Evolutionary conservation across 768 basidiomycete species (phyloP).

Genomic region (Tylopilus sp.): DNA sequence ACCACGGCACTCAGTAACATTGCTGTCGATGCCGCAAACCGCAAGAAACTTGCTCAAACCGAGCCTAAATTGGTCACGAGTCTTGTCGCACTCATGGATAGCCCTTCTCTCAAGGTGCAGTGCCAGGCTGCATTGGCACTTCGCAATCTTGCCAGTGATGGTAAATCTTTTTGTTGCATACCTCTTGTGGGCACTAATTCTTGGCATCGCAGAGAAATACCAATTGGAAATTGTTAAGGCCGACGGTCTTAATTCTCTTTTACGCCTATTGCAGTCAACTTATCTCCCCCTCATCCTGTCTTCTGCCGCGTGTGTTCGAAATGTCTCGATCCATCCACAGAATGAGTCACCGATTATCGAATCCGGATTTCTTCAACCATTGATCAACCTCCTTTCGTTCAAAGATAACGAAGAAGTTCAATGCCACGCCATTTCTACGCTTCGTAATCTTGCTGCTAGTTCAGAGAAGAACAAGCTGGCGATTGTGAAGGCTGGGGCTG

Average conservation of each 20-base stretch:
- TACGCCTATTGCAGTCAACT: slow-evolving; percentile 92
- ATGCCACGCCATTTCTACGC: slow-evolving; percentile 96
- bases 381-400: slow-evolving; percentile 94
- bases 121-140: slow-evolving; percentile 97
- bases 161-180: slow-evolving; percentile 36
- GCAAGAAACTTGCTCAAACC: slow-evolving; percentile 90
- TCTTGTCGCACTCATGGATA: slow-evolving; percentile 94
- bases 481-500: slow-evolving; percentile 96
- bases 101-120: slow-evolving; percentile 95
- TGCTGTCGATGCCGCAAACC: slow-evolving; percentile 92
- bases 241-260: slow-evolving; percentile 85
- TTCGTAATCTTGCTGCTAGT: slow-evolving; percentile 94
- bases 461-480: slow-evolving; percentile 98
- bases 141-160: slow-evolving; percentile 95
- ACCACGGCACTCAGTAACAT: slow-evolving; percentile 98
- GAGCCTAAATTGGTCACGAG: slow-evolving; percentile 95
- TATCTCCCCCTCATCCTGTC: slow-evolving; percentile 98
- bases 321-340: slow-evolving; percentile 96
- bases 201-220: slow-evolving; percentile 75
- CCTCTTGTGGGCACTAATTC: slow-evolving; percentile 18
- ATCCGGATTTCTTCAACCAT: slow-evolving; percentile 91
- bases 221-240: slow-evolving; percentile 97
- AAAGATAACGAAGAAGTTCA: slow-evolving; percentile 99
- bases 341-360: slow-evolving; percentile 99
- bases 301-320: slow-evolving; percentile 96